These are phyloP conservation scores for Pythium pyrilobum DNA, from an alignment of 352 stramenopile species.

Conservation along the genomic window DNA sequence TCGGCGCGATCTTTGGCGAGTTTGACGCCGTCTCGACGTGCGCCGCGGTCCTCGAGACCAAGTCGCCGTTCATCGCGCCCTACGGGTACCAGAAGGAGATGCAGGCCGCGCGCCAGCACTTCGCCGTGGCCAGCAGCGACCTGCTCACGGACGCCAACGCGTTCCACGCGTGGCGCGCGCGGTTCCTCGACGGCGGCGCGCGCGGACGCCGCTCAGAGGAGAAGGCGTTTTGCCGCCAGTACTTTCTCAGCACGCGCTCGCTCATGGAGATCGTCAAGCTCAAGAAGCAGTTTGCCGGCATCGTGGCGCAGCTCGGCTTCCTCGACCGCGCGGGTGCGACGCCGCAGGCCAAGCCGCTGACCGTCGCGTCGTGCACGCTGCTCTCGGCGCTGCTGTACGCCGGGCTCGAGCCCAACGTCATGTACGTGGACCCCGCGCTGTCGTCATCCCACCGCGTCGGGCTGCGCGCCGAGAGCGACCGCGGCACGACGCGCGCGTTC, in stretches of 20 bases:
- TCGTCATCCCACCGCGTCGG: constrained; percentile 12
- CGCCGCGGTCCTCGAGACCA: constrained; percentile 70
- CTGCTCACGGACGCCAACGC: constrained; percentile 75
- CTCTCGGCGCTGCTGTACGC: constrained; percentile 70
- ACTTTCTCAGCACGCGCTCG: constrained; percentile 56
- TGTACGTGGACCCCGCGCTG: constrained; percentile 58
- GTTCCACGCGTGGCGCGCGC: constrained; percentile 52
- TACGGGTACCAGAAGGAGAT: constrained; percentile 67
- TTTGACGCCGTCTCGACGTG: constrained; percentile 63
- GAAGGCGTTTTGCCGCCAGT: constrained; percentile 59
- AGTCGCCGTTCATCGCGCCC: constrained; percentile 77
- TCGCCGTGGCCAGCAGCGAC: constrained; percentile 57
- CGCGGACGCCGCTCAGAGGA: constrained; percentile 18
- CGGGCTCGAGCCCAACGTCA: constrained; percentile 91
- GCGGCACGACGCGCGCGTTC: constrained; percentile 39
- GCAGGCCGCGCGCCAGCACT: constrained; percentile 52
- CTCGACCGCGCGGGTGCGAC: constrained; percentile 11
- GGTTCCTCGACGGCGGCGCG: background rate
- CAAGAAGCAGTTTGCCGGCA: constrained; percentile 64
- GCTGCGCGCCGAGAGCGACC: constrained; percentile 25
- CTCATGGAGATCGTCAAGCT: constrained; percentile 67
- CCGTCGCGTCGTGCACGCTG: constrained; percentile 42
- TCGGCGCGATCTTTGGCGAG: constrained; percentile 92
- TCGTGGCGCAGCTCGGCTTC: constrained; percentile 71
- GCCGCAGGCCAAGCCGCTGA: constrained; percentile 25